A percentile compares a stretch with the other conserved stretches of the same genome.
These are phyloP conservation scores for Leptodermis oblonga DNA, from an alignment of 257 asterid genomes.

Conservation along the genomic window DNA sequence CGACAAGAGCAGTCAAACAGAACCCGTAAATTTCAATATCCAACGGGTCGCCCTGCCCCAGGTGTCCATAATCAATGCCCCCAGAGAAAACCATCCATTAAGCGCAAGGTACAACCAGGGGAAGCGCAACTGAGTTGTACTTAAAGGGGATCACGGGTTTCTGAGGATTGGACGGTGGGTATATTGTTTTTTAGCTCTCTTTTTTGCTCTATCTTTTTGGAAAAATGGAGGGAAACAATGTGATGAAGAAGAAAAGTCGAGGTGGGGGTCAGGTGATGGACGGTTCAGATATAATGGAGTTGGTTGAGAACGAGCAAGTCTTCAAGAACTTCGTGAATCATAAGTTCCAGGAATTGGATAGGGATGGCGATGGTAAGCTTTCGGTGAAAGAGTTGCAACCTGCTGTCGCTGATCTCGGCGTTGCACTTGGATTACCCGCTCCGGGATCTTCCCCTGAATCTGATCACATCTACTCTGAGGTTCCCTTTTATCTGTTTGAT, in stretches of 20 bases:
- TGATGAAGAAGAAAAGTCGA: slow-evolving; percentile 30
- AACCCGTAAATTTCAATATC: too few species aligned
- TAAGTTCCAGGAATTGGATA: slow-evolving; percentile 75
- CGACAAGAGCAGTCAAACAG: too few species aligned
- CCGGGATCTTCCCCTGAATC: slow-evolving; percentile 63
- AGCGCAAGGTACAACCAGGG: too few species aligned
- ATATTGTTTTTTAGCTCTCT: too few species aligned
- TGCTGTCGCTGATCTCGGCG: slow-evolving; percentile 78
- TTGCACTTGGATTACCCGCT: slow-evolving; percentile 83
- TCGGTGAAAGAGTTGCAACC: slow-evolving; percentile 77
- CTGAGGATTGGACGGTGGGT: too few species aligned
- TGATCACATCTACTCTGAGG: slow-evolving; percentile 80
- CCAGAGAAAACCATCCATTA: not conserved
- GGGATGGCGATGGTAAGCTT: slow-evolving; percentile 74
- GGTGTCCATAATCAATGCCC: not conserved
- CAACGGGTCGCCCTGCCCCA: not conserved
- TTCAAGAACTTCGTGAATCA: slow-evolving; percentile 71
- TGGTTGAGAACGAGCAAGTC: slow-evolving; percentile 79
- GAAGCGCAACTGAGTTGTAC: too few species aligned
- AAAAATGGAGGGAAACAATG: slow-evolving; percentile 17
- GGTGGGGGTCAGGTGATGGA: slow-evolving; percentile 55
- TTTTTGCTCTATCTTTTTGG: too few species aligned
- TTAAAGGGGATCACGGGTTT: too few species aligned
- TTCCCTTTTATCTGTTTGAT: too few species aligned
- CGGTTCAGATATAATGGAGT: slow-evolving; percentile 93